Evolutionary conservation across 495 filamentous ascomycete species (phyloP), one percentile per base, ranked within the genome.

Genomic region (Thermochaetoides thermophila): DNA sequence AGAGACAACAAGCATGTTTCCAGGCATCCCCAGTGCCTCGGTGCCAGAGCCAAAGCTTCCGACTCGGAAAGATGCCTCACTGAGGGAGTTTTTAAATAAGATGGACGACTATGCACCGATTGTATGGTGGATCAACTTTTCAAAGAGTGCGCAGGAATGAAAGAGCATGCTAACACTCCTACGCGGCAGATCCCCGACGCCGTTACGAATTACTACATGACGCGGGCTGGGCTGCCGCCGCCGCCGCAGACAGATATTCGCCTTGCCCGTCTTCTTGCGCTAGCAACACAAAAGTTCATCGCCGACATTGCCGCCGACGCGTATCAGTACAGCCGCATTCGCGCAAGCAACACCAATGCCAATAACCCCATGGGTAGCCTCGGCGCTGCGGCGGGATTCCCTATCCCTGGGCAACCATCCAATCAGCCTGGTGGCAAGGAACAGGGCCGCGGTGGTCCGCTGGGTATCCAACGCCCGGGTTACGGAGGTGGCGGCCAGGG

Each of bases 81-180:
- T 97, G 35, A 81, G 82, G 40, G 85, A 95, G 49, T 94, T 97
- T 48, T 55, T 97, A 7, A 63, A 67, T 23, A 93, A 87, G 66
- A 96, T 96, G 87, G 89, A 97, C 49, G 89, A 97, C 43, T 95
- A 94, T 60, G 85, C 89, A 28, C 89, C 89, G 12, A 92, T 97
- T 43, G 87, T 96, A 71, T 42, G n/a, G 76, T 61, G 28, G 28
- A 8, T 37, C 5, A 20, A 2, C 13, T 19, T 31, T 19, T n/a
- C 13, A 7, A 13, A 7, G 19, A n/a, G n/a, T n/a, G n/a, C n/a
- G n/a, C n/a, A 5, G 29, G 29, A 20, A 6, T 10, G 10, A 31
- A 12, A 2, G 4, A 31, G 13, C 12, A 21, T 16, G 25, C 8
- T 27, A 9, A 34, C 22, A 37, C 27, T 8, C 32, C 16, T 15